phyloP scores from a whole-genome alignment of 179 eudicot genomes.

The Beta lomatogona region DNA sequence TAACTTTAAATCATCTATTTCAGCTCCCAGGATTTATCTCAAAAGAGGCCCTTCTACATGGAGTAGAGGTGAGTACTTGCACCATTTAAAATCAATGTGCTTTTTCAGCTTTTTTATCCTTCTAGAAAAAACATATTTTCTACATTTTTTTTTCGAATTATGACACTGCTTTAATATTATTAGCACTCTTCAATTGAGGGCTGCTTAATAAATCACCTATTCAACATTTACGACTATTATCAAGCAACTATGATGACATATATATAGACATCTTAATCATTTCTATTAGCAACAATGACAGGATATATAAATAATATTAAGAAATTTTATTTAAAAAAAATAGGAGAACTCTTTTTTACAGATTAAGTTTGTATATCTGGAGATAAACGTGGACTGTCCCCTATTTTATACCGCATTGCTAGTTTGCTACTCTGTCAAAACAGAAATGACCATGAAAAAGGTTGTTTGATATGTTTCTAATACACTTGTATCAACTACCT shows the following conservation, averaged over 20 bases:
- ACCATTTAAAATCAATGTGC: neutral
- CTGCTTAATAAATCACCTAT: too few relatives aligned
- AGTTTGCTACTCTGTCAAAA: too few relatives aligned
- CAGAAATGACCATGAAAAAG: neutral
- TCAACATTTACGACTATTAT: too few relatives aligned
- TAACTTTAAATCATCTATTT: conserved; percentile 10
- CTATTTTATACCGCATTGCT: too few relatives aligned
- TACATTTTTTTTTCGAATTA: neutral
- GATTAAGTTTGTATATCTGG: too few relatives aligned
- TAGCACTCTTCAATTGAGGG: neutral
- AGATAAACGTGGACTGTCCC: too few relatives aligned
- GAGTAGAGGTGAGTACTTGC: conserved; percentile 74
- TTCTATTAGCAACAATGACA: too few relatives aligned
- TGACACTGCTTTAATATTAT: neutral
- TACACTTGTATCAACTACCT: neutral
- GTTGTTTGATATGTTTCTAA: neutral
- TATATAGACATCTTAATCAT: too few relatives aligned
- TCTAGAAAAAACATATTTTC: neutral
- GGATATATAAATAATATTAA: too few relatives aligned
- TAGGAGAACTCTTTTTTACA: too few relatives aligned
- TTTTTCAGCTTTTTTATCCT: neutral
- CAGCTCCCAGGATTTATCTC: conserved; percentile 93
- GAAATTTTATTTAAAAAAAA: too few relatives aligned
- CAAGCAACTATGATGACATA: too few relatives aligned
- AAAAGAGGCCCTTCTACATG: conserved; percentile 75